phyloP scores from a whole-genome alignment of 768 basidiomycete species.

The Boletus tomentosulus region DNA sequence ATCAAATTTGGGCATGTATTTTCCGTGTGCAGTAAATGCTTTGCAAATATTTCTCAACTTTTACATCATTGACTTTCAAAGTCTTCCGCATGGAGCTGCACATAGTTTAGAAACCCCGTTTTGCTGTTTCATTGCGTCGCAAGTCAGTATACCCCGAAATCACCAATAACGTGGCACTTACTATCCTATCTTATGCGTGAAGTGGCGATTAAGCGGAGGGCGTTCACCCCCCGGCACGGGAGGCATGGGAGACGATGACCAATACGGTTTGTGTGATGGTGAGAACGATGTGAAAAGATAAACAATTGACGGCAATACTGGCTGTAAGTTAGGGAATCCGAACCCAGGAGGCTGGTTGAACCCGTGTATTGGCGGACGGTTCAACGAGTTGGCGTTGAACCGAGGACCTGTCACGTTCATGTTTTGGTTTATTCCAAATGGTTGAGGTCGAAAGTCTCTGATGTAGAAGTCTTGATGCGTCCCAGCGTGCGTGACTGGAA shows the following conservation, averaged over 20 bases:
- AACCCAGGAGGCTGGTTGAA: conserved; percentile 13
- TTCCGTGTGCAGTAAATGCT: neutral
- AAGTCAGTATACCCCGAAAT: neutral
- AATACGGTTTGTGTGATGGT: conserved; percentile 34
- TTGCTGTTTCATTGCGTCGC: conserved; percentile 18
- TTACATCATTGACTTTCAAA: conserved; percentile 20
- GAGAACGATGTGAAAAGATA: conserved; percentile 41
- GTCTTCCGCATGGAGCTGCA: conserved; percentile 36
- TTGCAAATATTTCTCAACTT: neutral
- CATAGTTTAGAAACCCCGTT: conserved; percentile 36
- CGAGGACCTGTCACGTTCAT: neutral
- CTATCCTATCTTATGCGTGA: conserved; percentile 29
- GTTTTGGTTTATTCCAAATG: conserved; percentile 14
- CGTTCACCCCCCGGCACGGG: conserved; percentile 15
- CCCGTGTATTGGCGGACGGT: conserved; percentile 14
- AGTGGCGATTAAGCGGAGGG: conserved; percentile 22
- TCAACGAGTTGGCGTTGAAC: conserved; percentile 7
- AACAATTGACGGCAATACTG: conserved; percentile 34
- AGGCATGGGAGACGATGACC: conserved; percentile 35
- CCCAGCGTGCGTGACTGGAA: conserved; percentile 39
- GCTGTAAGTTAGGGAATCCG: conserved; percentile 12
- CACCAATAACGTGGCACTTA: conserved; percentile 15
- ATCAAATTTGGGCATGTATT: neutral
- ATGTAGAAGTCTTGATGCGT: conserved; percentile 40
- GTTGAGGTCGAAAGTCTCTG: conserved; percentile 29